Percentiles rank a stretch among this genome's conserved stretches.
phyloP scores from a whole-genome alignment of 2,329 filamentous ascomycete species.

The Diaporthe nobilis region DNA sequence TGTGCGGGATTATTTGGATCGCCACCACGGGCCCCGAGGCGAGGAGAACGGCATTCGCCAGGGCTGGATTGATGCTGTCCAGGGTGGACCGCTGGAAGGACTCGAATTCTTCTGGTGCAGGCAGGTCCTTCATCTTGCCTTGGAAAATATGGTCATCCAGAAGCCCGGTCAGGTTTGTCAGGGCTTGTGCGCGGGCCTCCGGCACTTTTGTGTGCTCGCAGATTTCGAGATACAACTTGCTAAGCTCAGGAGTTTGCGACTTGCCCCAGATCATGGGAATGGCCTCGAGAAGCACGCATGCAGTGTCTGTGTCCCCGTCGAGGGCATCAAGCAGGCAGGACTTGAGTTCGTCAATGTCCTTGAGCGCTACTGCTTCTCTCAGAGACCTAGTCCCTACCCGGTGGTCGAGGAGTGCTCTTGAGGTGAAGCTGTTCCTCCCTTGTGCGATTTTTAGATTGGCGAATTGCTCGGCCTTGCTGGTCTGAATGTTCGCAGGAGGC shows the following conservation, averaged over 20 bases:
- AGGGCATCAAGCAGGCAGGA: slow-evolving; percentile 55
- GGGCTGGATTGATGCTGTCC: slow-evolving; percentile 60
- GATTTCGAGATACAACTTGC: slow-evolving; percentile 59
- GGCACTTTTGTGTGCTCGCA: slow-evolving; percentile 55
- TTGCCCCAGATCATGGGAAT: slow-evolving; percentile 51
- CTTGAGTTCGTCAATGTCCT: slow-evolving; percentile 44
- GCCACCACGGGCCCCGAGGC: slow-evolving; percentile 64
- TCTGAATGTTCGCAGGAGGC: slow-evolving; percentile 32
- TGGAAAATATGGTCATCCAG: slow-evolving; percentile 58
- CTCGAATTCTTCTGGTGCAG: slow-evolving; percentile 52
- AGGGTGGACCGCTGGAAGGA: slow-evolving; percentile 53
- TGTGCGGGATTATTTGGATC: slow-evolving; percentile 43
- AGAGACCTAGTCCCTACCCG: slow-evolving; percentile 56
- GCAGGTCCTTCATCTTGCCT: slow-evolving; percentile 48
- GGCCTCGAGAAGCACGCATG: slow-evolving; percentile 57
- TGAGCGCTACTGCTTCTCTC: slow-evolving; percentile 48
- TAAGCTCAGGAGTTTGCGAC: slow-evolving; percentile 52
- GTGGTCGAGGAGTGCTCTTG: slow-evolving; percentile 55
- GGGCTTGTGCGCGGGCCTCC: slow-evolving; percentile 62
- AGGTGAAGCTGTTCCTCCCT: slow-evolving; percentile 2
- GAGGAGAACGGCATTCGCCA: slow-evolving; percentile 65
- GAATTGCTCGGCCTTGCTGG: slow-evolving; percentile 1
- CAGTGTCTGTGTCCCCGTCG: slow-evolving; percentile 56
- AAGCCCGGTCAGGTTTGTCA: slow-evolving; percentile 62
- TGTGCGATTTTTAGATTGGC: background rate